Evolutionary conservation across 208 protist genomes (phyloP).

Genomic region (Sergeia podlipaevii): DNA sequence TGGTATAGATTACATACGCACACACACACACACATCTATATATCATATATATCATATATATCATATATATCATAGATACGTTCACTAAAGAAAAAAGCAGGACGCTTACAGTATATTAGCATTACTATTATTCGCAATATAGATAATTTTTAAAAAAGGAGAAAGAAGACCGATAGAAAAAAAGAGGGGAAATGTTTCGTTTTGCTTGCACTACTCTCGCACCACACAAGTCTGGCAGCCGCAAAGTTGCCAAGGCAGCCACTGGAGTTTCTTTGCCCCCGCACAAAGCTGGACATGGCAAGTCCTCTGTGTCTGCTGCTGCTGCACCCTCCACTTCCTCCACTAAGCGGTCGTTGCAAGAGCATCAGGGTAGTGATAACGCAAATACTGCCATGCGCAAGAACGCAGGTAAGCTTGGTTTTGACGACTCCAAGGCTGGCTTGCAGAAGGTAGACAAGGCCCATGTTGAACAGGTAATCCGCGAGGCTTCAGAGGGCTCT

Average conservation of each 20-base stretch:
- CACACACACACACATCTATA: background rate
- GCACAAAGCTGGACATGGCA: background rate
- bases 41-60: background rate
- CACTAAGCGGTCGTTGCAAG: background rate
- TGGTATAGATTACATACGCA: background rate
- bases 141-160: too few species aligned
- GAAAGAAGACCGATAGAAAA: too few species aligned
- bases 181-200: background rate
- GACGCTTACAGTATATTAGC: too few species aligned
- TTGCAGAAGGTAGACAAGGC: conserved; percentile 76
- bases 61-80: too few species aligned
- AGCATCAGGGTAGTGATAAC: too few species aligned
- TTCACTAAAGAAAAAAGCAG: too few species aligned
- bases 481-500: conserved; percentile 66
- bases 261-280: background rate
- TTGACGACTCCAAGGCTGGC: conserved; percentile 77
- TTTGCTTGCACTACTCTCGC: background rate
- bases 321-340: background rate
- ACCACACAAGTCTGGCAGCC: background rate
- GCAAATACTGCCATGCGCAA: conserved; percentile 9
- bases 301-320: background rate
- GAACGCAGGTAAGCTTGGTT: conserved; percentile 50
- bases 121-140: too few species aligned
- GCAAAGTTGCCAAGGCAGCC: background rate
- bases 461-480: conserved; percentile 80